Percentiles rank a stretch among this genome's conserved stretches.
These are phyloP conservation scores for Pilobolus umbonatus DNA, from an alignment of 192 early-diverging fungal genomes.

Conservation along the genomic window DNA sequence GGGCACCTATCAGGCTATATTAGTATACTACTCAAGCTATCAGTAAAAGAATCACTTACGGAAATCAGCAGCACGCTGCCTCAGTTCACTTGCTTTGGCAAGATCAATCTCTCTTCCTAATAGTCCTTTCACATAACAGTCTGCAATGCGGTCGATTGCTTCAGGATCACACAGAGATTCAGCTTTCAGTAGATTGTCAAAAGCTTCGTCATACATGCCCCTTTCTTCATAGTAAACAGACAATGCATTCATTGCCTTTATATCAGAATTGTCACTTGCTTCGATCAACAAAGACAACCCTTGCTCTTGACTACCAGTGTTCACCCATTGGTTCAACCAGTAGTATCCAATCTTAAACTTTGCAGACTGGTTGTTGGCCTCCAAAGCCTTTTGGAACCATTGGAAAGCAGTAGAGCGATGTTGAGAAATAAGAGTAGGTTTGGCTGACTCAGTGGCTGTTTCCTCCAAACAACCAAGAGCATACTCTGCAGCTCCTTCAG, in stretches of 20 bases:
- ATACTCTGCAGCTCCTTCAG: neutral
- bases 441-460: neutral
- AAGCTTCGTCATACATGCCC: neutral
- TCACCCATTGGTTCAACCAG: neutral
- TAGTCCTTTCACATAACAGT: neutral
- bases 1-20: neutral
- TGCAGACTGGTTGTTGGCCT: neutral
- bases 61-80: neutral
- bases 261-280: neutral
- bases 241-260: neutral
- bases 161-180: neutral
- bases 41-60: no score
- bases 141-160: neutral
- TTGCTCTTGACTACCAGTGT: neutral
- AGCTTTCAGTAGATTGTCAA: neutral
- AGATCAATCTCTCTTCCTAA: neutral
- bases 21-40: no score
- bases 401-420: neutral
- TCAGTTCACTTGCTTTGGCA: neutral
- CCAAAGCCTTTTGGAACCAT: neutral
- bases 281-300: neutral
- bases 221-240: neutral
- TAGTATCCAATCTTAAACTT: slow-evolving; percentile 1
- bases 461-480: slow-evolving; percentile 6
- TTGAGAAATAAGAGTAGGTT: neutral